phyloP scores from a whole-genome alignment of 257 asterid species.

The Anisodus acutangulus region DNA sequence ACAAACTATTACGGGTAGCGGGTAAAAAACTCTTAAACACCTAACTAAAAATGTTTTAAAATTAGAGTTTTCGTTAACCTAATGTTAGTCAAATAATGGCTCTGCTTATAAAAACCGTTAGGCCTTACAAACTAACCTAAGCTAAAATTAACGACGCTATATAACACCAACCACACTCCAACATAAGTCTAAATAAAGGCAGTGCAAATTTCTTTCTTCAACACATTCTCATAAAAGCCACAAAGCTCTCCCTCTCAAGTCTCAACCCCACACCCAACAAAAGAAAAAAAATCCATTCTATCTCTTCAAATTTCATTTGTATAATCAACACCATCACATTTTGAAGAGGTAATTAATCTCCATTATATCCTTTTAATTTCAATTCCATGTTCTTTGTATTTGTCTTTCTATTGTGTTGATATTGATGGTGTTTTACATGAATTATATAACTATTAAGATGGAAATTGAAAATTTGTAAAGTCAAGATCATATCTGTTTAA shows the following conservation, averaged over 20 bases:
- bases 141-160: conserved; percentile 37
- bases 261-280: conserved; percentile 25
- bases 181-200: conserved; percentile 38
- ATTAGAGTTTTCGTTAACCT: not conserved
- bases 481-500: not conserved
- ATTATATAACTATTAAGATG: not conserved
- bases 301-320: conserved; percentile 21
- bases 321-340: not conserved
- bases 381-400: not conserved
- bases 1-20: not conserved
- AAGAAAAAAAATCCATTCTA: not conserved
- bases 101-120: conserved; percentile 27
- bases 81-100: not conserved
- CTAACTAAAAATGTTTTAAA: not conserved
- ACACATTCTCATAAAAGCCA: conserved; percentile 37
- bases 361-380: too few species aligned
- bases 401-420: not conserved
- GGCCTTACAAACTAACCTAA: conserved; percentile 27
- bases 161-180: not conserved
- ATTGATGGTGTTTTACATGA: not conserved
- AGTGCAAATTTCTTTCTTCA: conserved; percentile 11
- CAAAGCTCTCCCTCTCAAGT: conserved; percentile 4
- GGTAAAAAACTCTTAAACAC: not conserved
- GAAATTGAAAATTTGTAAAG: not conserved
- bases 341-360: conserved; percentile 8